Evolutionary conservation across 768 basidiomycete genomes (phyloP), one percentile per base, ranked within the genome.

Genomic region (Boletus subcaerulescens): DNA sequence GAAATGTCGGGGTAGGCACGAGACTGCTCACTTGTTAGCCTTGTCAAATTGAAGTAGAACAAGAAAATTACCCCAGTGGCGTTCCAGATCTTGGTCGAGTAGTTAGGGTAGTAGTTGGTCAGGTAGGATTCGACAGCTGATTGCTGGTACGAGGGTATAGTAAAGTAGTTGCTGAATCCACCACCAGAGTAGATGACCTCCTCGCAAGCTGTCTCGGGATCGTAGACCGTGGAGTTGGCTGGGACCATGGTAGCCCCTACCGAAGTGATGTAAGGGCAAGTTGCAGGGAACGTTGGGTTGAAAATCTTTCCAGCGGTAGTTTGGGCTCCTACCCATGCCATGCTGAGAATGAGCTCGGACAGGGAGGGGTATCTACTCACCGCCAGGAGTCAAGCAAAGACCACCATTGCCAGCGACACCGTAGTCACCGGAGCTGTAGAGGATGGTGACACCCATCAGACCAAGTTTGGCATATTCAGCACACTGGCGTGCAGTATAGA

Each of bases 151-250:
- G 56, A 52, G 5, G 79, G 75, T 20, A 68, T 71, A 4, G 71
- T 54, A 60, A 81, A 80, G 47, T 73, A 68, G 73, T 69, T 74
- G 59, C 77, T 72, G 65, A 73, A 73, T 26, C 73, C 72, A 26
- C 72, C 72, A 12, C 70, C 74, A 35, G 69, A 68, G 71, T 87
- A 83, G 66, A 68, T 74, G 45, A 78, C 72, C 2, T 68, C 32
- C 58, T 63, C 64, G 39, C 66, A 72, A 12, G 81, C 85, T 33
- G 80, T 72, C 65, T 89, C 86, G 7, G 86, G 85, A 3, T 71
- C 62, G 8, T 47, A 60, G 14, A 70, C 69, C 6, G 68, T 72
- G 4, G 63, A 47, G 38, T 69, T 70, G 4, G 71, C 64, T 65
- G 79, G 80, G 52, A 84, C 69, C 43, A 71, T 70, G 1, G 74